Evolutionary conservation across 164 flowering plant species (phyloP).

Genomic region (Tinospora cordifolia): DNA sequence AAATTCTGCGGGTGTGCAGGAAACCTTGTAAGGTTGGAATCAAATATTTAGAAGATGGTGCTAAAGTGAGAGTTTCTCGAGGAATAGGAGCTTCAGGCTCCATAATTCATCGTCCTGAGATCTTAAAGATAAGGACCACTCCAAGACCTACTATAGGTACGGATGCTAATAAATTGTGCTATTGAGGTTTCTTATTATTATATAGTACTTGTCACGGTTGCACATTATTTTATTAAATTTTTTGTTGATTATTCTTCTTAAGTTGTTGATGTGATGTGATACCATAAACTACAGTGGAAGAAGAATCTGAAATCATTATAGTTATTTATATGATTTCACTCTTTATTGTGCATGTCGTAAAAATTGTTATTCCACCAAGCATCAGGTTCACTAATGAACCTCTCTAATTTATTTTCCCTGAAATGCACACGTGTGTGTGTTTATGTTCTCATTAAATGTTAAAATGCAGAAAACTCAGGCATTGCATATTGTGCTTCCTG

Average conservation of each 20-base stretch:
- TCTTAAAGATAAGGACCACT: constrained; percentile 72
- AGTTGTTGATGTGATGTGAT: not conserved
- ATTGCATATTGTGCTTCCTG: not conserved
- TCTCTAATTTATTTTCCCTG: too few species aligned
- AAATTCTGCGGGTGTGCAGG: constrained; percentile 28
- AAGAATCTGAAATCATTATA: not conserved
- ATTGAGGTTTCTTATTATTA: not conserved
- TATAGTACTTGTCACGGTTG: not conserved
- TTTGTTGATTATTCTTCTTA: not conserved
- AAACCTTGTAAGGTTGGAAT: constrained; percentile 75
- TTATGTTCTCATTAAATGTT: not conserved
- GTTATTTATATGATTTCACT: not conserved
- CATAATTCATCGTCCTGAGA: constrained; percentile 91
- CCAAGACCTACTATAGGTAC: constrained; percentile 81
- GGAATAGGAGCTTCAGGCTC: constrained; percentile 80
- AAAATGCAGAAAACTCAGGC: not conserved
- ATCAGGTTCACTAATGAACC: not conserved
- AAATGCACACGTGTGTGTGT: too few species aligned
- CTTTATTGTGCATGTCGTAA: not conserved
- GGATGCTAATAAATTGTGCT: not conserved
- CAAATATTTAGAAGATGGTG: constrained; percentile 76
- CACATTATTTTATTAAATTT: too few species aligned
- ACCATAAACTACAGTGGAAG: not conserved
- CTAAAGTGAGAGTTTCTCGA: constrained; percentile 79
- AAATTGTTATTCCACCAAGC: not conserved